Evolutionary conservation across 345 rosid species (phyloP).

Genomic region (Pistacia vera): DNA sequence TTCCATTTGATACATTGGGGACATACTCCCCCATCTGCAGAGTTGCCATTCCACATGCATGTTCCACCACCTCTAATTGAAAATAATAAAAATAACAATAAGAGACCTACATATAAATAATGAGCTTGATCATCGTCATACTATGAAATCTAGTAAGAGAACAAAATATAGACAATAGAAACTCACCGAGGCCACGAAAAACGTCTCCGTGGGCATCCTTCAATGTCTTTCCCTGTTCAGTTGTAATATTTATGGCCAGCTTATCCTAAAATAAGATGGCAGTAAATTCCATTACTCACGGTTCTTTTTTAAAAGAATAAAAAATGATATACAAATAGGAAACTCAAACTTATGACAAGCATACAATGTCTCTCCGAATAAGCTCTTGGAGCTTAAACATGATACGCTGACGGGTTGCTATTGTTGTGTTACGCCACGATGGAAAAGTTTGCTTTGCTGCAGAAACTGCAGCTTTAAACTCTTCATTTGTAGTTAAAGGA

Average conservation of each 20-base stretch:
- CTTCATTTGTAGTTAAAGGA: slow-evolving; percentile 88
- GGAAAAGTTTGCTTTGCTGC: slow-evolving; percentile 90
- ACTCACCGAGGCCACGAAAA: slow-evolving; percentile 90
- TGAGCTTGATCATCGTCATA: neutral
- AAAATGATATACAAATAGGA: neutral
- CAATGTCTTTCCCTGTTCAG: slow-evolving; percentile 95
- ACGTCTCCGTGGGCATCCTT: slow-evolving; percentile 99
- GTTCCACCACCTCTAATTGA: slow-evolving; percentile 92
- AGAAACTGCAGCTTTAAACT: slow-evolving; percentile 87
- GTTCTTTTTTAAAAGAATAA: slow-evolving; percentile 11
- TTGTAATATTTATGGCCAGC: slow-evolving; percentile 85
- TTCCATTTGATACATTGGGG: slow-evolving; percentile 85
- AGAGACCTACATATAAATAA: neutral
- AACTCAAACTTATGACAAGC: slow-evolving; percentile 9
- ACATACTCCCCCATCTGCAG: slow-evolving; percentile 97
- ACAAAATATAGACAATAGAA: neutral
- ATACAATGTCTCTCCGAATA: slow-evolving; percentile 83
- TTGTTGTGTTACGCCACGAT: slow-evolving; percentile 85
- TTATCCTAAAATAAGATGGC: slow-evolving; percentile 55
- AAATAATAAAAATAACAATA: neutral
- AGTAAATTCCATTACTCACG: slow-evolving; percentile 1
- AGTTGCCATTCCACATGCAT: slow-evolving; percentile 96
- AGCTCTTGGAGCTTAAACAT: slow-evolving; percentile 96
- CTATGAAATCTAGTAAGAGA: slow-evolving; percentile 12
- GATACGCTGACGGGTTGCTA: slow-evolving; percentile 83